These are phyloP conservation scores for Zychaea mexicana DNA, from an alignment of 371 early-diverging fungal genomes.

Conservation along the genomic window DNA sequence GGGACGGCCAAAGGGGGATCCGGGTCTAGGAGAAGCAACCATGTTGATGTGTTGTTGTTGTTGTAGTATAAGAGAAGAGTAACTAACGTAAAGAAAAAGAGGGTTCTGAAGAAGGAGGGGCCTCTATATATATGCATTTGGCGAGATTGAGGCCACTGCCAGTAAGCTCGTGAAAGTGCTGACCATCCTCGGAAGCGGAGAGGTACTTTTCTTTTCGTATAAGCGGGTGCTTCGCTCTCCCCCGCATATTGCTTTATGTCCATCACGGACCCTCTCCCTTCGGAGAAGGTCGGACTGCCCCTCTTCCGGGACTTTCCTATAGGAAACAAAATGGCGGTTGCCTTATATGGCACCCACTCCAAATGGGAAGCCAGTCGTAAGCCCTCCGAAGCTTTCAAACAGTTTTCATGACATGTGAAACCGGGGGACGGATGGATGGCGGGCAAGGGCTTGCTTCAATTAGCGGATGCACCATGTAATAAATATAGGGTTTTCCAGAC, in stretches of 20 bases:
- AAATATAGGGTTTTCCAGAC: too few species aligned
- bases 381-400: not conserved
- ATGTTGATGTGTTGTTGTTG: too few species aligned
- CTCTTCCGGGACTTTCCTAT: not conserved
- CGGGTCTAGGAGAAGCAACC: constrained; percentile 28
- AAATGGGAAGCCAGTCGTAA: too few species aligned
- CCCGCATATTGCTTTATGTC: not conserved
- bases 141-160: too few species aligned
- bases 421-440: too few species aligned
- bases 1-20: constrained; percentile 38
- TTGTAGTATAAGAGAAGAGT: not conserved
- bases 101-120: not conserved
- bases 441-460: too few species aligned
- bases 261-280: constrained; percentile 1
- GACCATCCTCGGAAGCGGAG: not conserved
- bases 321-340: not conserved
- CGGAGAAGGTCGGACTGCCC: not conserved
- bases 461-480: too few species aligned
- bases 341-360: not conserved
- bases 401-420: constrained; percentile 1
- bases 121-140: not conserved
- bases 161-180: not conserved
- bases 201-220: not conserved
- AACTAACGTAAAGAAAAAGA: not conserved
- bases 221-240: not conserved